These are phyloP conservation scores for Aspergillus phoenicis DNA, from an alignment of 2,329 filamentous ascomycete genomes.

Conservation along the genomic window DNA sequence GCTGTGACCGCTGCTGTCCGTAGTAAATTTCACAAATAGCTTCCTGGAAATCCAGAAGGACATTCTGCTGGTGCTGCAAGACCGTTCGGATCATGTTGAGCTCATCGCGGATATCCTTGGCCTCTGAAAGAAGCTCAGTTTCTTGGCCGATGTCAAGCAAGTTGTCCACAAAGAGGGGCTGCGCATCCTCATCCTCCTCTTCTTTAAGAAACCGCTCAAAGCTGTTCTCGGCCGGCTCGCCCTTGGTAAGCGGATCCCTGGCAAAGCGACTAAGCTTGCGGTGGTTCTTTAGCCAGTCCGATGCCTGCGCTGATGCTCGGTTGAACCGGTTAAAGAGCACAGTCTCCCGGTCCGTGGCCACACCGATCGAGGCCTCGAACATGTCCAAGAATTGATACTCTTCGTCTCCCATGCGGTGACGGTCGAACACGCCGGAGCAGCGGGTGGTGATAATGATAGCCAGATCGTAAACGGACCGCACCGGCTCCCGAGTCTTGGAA, in stretches of 20 bases:
- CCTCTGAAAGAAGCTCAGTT: constrained; percentile 63
- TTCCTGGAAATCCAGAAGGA: constrained; percentile 39
- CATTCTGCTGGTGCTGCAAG: constrained; percentile 42
- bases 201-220: constrained; percentile 4
- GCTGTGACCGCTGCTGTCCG: constrained; percentile 40
- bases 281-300: constrained; percentile 56
- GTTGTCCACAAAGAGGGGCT: constrained; percentile 50
- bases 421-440: constrained; percentile 63
- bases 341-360: constrained; percentile 56
- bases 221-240: neutral
- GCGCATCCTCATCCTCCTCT: constrained; percentile 36
- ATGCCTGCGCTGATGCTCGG: constrained; percentile 59
- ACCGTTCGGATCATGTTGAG: constrained; percentile 61
- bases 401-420: constrained; percentile 60
- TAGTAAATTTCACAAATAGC: constrained; percentile 40
- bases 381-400: constrained; percentile 68
- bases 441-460: constrained; percentile 63
- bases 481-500: constrained; percentile 62
- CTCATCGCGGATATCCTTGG: constrained; percentile 69
- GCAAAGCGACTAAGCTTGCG: constrained; percentile 45
- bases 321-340: constrained; percentile 64
- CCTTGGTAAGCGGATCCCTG: constrained; percentile 21
- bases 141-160: constrained; percentile 60
- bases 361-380: constrained; percentile 66
- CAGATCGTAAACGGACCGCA: constrained; percentile 64